phyloP scores from a whole-genome alignment of 768 basidiomycete species.

The Rhizopogon vulgaris region DNA sequence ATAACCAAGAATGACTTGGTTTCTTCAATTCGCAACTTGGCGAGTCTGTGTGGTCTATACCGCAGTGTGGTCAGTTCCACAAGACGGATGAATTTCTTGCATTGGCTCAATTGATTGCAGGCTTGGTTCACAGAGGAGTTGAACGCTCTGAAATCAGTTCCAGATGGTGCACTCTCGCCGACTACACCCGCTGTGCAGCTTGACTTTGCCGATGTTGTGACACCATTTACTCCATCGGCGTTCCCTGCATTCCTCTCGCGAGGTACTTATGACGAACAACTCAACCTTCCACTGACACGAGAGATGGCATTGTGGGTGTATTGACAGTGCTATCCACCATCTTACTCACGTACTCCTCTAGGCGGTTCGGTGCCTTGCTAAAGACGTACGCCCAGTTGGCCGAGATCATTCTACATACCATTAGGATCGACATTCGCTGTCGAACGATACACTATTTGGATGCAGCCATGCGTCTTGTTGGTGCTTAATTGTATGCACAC shows the following conservation, averaged over 20 bases:
- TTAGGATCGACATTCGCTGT: slow-evolving; percentile 85
- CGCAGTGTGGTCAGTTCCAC: slow-evolving; percentile 69
- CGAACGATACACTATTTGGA: slow-evolving; percentile 77
- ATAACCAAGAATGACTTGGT: slow-evolving; percentile 65
- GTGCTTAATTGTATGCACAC: slow-evolving; percentile 15
- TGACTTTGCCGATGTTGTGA: slow-evolving; percentile 40
- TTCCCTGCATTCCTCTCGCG: slow-evolving; percentile 38
- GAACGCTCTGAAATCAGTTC: slow-evolving; percentile 53
- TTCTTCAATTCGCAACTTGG: slow-evolving; percentile 62
- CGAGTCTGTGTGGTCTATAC: slow-evolving; percentile 72
- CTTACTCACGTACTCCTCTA: slow-evolving; percentile 25
- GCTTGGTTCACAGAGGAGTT: slow-evolving; percentile 82
- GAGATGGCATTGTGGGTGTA: slow-evolving; percentile 82
- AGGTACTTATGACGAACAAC: slow-evolving; percentile 35
- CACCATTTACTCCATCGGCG: slow-evolving; percentile 39
- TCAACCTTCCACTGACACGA: slow-evolving; percentile 71
- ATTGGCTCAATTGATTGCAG: slow-evolving; percentile 30
- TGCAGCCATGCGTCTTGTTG: slow-evolving; percentile 69
- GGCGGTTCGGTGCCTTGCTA: slow-evolving; percentile 86
- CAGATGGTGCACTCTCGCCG: slow-evolving; percentile 46
- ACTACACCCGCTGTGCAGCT: slow-evolving; percentile 38
- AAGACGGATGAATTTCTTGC: slow-evolving; percentile 9
- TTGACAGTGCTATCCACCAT: background rate
- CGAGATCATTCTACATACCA: slow-evolving; percentile 78
- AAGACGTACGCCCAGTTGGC: slow-evolving; percentile 89